Base-by-base conservation (phyloP, 768 basidiomycete genomes). In the Termitomyces sp. region DNA sequence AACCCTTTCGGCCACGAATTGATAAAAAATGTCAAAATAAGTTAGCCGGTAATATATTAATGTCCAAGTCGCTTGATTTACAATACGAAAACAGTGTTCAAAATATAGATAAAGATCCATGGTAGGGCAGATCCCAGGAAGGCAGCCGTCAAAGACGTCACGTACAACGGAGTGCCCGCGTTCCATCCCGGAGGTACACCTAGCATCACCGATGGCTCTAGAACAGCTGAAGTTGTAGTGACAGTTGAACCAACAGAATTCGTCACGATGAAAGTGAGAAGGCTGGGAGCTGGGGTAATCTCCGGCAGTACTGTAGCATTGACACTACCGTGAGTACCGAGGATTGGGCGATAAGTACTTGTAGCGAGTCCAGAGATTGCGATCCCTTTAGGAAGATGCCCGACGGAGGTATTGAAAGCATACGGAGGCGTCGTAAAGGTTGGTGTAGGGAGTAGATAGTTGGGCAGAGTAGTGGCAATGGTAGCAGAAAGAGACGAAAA, bases 381-480 rank as follows among this genome's bases (percentile, higher is more conserved):
- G 22, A 87, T 76, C 51, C 81, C 80, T 7, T 86, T 85, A 2
- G 79, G 66, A 16, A 75, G 58, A 4, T 81, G 82, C 9, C 79
- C 62, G 49, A 89, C 70, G 4, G 90, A 87, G 0, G 87, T 78
- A 63, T 91, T 91, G 66, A 91, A 84, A 7, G 75, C 68, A 67
- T 90, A 92, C 0, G 81, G 59, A 5, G 88, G 87, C 1, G 83
- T 84, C 9, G 83, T 76, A 62, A 79, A 79, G 0, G 81, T 76
- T 0, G 88, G 89, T 2, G 87, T 87, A 2, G 86, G 63, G 47
- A 92, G 71, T 16, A 84, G 72, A 63, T 77, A 86, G 70, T 92
- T 92, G 1, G 90, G 90, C 1, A 92, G 72, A 14, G 81, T 85
- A 3, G 90, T 90, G 14, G 77, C 66, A 50, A 90, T 71, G 1